These are phyloP conservation scores for Lyophyllum atratum DNA, from an alignment of 768 basidiomycete genomes.

Conservation along the genomic window DNA sequence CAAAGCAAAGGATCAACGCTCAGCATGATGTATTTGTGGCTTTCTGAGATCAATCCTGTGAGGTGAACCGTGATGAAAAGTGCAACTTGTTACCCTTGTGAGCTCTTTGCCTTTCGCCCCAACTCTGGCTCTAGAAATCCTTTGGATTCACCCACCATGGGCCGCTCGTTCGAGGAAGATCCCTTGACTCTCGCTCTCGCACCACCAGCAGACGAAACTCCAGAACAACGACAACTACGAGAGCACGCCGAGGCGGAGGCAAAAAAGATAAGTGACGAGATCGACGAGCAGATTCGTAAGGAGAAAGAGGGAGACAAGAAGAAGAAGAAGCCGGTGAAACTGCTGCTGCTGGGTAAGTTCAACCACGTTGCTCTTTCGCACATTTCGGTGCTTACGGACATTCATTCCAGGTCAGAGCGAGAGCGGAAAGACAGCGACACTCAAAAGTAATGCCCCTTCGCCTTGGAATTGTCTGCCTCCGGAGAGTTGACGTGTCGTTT, in stretches of 20 bases:
- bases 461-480: constrained; percentile 5
- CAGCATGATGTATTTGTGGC: constrained; percentile 12
- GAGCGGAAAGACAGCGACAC: constrained; percentile 78
- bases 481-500: constrained; percentile 2
- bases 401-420: constrained; percentile 58
- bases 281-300: constrained; percentile 70
- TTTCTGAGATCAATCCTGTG: constrained; percentile 15
- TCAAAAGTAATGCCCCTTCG: constrained; percentile 57
- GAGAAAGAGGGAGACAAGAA: constrained; percentile 61
- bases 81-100: constrained; percentile 19
- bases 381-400: not conserved
- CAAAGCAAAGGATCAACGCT: constrained; percentile 3
- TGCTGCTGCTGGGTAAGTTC: constrained; percentile 64
- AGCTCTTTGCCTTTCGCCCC: constrained; percentile 17
- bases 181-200: constrained; percentile 60
- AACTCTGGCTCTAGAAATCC: constrained; percentile 12
- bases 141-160: constrained; percentile 21
- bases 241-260: constrained; percentile 67
- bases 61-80: constrained; percentile 21
- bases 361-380: not conserved
- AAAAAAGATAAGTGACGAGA: constrained; percentile 64
- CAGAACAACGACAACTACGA: constrained; percentile 53
- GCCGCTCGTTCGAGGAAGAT: constrained; percentile 50
- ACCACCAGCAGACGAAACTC: constrained; percentile 67
- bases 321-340: constrained; percentile 69